phyloP scores from a whole-genome alignment of 805 yeast species.

The Monosporozyma aquatica region DNA sequence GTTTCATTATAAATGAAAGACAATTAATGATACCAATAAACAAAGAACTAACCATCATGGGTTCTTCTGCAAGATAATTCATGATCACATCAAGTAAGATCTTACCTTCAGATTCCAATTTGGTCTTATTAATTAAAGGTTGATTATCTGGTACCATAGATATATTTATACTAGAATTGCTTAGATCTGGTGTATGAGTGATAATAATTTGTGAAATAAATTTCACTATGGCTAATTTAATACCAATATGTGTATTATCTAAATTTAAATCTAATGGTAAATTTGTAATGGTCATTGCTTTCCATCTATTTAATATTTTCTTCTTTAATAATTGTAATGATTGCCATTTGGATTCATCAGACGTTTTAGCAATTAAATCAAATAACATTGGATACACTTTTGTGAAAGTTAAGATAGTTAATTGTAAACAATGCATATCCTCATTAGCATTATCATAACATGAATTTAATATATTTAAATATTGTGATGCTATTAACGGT shows the following conservation, averaged over 20 bases:
- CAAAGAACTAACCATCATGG: slow-evolving; percentile 45
- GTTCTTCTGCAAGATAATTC: slow-evolving; percentile 44
- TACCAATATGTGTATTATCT: slow-evolving; percentile 43
- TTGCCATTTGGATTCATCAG: slow-evolving; percentile 42
- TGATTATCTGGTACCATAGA: slow-evolving; percentile 49
- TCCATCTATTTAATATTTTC: slow-evolving; percentile 53
- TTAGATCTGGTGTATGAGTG: slow-evolving; percentile 35
- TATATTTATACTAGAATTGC: slow-evolving; percentile 27
- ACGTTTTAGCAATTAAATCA: slow-evolving; percentile 36
- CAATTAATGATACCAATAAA: slow-evolving; percentile 64
- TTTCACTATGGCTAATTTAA: slow-evolving; percentile 62
- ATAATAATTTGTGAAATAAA: slow-evolving; percentile 54
- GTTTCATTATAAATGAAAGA: slow-evolving; percentile 50
- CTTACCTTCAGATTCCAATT: slow-evolving; percentile 63
- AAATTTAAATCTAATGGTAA: slow-evolving; percentile 18
- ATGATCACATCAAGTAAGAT: slow-evolving; percentile 60
- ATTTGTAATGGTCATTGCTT: slow-evolving; percentile 37
- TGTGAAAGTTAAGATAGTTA: slow-evolving; percentile 34
- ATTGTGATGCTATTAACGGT: slow-evolving; percentile 26
- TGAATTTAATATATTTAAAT: slow-evolving; percentile 20
- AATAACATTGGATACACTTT: slow-evolving; percentile 40
- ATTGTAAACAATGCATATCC: slow-evolving; percentile 31
- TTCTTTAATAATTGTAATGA: slow-evolving; percentile 47
- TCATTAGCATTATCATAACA: slow-evolving; percentile 12
- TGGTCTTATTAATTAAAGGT: slow-evolving; percentile 46